These are phyloP conservation scores for Penicillium sp. DNA, from an alignment of 2,329 filamentous ascomycete species.

Conservation along the genomic window DNA sequence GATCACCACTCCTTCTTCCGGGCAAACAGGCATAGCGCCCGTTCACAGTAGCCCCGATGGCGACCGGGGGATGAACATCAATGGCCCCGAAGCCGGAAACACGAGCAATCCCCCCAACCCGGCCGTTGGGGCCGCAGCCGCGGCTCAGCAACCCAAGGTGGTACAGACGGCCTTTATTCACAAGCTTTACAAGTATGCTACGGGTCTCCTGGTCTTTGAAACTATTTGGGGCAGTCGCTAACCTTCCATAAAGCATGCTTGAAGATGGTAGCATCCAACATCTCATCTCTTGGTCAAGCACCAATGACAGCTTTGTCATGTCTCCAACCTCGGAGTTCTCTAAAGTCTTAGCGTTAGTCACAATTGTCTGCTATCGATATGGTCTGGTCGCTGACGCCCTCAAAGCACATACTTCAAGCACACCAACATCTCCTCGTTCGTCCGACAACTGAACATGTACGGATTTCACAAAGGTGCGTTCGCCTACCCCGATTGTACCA, in stretches of 20 bases:
- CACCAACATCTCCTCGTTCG: conserved; percentile 98
- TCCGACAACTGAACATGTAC: conserved; percentile 98
- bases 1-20: conserved; percentile 48
- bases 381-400: conserved; percentile 23
- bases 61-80: conserved; percentile 44
- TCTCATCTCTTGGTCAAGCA: conserved; percentile 91
- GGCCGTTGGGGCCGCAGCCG: conserved; percentile 46
- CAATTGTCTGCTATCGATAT: conserved; percentile 6
- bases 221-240: conserved; percentile 11
- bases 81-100: conserved; percentile 32
- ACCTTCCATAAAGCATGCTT: conserved; percentile 69
- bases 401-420: conserved; percentile 96
- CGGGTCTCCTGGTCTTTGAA: background rate
- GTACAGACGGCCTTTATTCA: conserved; percentile 99
- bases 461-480: conserved; percentile 92
- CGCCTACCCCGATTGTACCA: background rate
- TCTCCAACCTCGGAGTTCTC: conserved; percentile 96
- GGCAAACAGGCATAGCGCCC: conserved; percentile 46
- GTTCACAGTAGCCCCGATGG: conserved; percentile 49
- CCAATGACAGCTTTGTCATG: conserved; percentile 98
- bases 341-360: conserved; percentile 88
- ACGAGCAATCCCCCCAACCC: conserved; percentile 30
- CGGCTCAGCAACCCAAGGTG: conserved; percentile 89
- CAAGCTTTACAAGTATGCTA: conserved; percentile 89
- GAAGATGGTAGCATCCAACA: conserved; percentile 92